Conservation (phyloP, 75 land plant genomes). For the Ceratopteris richardii region DNA sequence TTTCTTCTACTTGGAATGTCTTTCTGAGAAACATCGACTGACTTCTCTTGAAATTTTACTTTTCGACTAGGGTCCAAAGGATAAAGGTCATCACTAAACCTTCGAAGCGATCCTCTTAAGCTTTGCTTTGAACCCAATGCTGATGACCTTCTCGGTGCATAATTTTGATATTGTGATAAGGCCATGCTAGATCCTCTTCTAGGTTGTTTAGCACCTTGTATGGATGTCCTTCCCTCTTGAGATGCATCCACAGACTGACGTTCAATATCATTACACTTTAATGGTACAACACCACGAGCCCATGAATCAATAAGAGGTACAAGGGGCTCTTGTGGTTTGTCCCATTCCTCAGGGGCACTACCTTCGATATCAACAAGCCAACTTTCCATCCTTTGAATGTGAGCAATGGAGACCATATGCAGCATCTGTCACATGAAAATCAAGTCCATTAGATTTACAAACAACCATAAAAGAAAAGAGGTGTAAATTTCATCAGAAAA, state of each 20-base stretch:
- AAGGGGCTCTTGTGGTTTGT: conserved; percentile 4
- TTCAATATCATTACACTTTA: not conserved
- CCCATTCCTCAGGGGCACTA: conserved; percentile 7
- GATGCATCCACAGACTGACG: not conserved
- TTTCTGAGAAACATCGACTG: not conserved
- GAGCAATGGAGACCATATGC: conserved; percentile 10
- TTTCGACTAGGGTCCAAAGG: conserved; percentile 2
- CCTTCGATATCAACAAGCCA: conserved; percentile 7
- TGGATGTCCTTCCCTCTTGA: not conserved
- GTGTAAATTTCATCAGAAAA: no score
- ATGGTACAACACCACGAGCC: conserved; percentile 5
- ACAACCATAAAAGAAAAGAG: no score
- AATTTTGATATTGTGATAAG: conserved; percentile 3
- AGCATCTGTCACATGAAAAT: no score
- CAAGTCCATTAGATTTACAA: no score
- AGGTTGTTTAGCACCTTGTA: not conserved
- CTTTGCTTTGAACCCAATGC: not conserved
- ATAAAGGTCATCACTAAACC: conserved; percentile 1
- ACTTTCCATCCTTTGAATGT: conserved; percentile 8
- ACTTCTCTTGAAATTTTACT: conserved; percentile 4
- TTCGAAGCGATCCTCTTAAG: conserved; percentile 5
- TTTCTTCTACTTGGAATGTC: not conserved
- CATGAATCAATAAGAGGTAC: conserved; percentile 4
- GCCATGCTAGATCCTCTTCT: conserved; percentile 5
- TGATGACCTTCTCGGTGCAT: not conserved